A percentile compares a stretch with the other conserved stretches of the same genome.
Conservation (phyloP, 2,329 filamentous ascomycete species). For the Fusarium protoensiforme region DNA sequence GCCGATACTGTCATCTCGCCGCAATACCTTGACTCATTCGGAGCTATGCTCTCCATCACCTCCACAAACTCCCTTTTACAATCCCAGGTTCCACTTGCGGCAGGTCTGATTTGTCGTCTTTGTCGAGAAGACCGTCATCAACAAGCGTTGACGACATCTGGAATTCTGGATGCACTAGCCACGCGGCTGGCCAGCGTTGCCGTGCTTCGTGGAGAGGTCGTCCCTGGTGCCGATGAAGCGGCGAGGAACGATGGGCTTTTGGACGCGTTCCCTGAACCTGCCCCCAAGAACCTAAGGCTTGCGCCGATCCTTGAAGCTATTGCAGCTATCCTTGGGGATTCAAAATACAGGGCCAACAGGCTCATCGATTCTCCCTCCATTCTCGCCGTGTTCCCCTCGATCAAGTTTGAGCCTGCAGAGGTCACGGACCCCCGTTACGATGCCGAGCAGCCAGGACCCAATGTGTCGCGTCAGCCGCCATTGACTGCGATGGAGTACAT, state of each 20-base stretch:
- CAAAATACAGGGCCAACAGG: conserved; percentile 80
- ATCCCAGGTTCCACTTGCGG: conserved; percentile 70
- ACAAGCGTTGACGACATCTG: conserved; percentile 74
- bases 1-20: conserved; percentile 74
- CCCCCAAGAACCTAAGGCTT: conserved; percentile 69
- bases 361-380: conserved; percentile 76
- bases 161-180: conserved; percentile 82
- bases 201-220: conserved; percentile 74
- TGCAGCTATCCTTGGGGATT: conserved; percentile 80
- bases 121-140: conserved; percentile 79
- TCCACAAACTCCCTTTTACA: conserved; percentile 64
- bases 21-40: conserved; percentile 70
- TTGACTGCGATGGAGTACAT: conserved; percentile 67
- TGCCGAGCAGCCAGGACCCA: conserved; percentile 64
- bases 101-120: conserved; percentile 65
- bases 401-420: conserved; percentile 62
- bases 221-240: conserved; percentile 70
- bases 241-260: conserved; percentile 65
- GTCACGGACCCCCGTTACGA: conserved; percentile 62
- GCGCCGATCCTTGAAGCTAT: conserved; percentile 81
- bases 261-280: conserved; percentile 70
- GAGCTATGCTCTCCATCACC: conserved; percentile 71
- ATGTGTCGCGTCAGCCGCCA: conserved; percentile 55
- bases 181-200: conserved; percentile 78
- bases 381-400: conserved; percentile 73